Base-by-base conservation (phyloP, 306 rosid species). In the Acmispon strigosus region DNA sequence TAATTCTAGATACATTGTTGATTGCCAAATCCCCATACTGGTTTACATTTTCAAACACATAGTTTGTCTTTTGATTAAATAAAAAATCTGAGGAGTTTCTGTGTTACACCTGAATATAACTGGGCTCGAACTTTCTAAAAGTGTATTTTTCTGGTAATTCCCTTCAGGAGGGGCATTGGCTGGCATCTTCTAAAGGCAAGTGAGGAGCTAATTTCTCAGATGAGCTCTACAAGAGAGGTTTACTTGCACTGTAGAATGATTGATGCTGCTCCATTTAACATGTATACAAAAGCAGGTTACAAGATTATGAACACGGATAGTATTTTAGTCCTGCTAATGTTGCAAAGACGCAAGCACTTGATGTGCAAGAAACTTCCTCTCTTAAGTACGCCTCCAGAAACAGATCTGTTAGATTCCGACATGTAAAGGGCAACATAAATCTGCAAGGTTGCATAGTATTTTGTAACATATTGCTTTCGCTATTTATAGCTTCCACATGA, bases 101-200 rank as follows among this genome's bases (percentile, higher is more conserved):
- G n/a, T 56, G 34, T 62, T n/a, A n/a, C 39, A 52, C 61, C 10
- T 48, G 37, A 70, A 48, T 55, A 37, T 61, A 43, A 29, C 54
- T 63, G 41, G 55, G 61, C 55, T 34, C 9, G 49, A 69, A 49
- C 49, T 8, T 68, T 37, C 62, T 42, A 60, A 62, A 24, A 66
- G 69, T 48, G 14, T 70, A 50, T 68, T 17, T 65, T 74, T 61
- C 48, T 70, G 84, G 65, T 19, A 69, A 18, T 83, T 69, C 45
- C 16, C 50, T 69, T 67, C 88, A 94, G 98, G 88, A 94, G 89
- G 84, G 97, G 92, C 74, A 89, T 94, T 70, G 98, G 98, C 50
- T 87, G 96, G 98, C 98, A 90, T 87, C 96, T 94, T 82, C 83
- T 94, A 48, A 87, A 85, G 85, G 97, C 96, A 36, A 77, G 96